Percentiles rank a stretch among this genome's conserved stretches.
Evolutionary conservation across 768 basidiomycete species (phyloP).

Genomic region (Lactarius psammicola): DNA sequence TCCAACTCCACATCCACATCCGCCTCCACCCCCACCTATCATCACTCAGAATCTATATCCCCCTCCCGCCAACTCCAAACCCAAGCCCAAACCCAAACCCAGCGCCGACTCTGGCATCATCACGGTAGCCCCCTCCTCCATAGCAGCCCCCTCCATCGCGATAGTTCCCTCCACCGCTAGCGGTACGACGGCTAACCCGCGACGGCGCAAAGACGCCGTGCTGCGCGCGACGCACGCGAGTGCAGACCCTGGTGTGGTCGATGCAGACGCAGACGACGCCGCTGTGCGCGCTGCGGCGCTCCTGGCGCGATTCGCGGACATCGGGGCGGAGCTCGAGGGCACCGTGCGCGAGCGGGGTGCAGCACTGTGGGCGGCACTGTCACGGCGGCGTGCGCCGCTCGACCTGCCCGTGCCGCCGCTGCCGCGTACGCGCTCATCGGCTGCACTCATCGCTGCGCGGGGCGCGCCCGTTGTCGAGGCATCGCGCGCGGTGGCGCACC

Average conservation of each 20-base stretch:
- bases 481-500: constrained; percentile 9
- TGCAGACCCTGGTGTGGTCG: neutral
- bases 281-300: constrained; percentile 15
- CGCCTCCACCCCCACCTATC: neutral
- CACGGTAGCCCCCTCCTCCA: neutral
- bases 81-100: neutral
- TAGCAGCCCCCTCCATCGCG: neutral
- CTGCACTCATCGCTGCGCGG: neutral
- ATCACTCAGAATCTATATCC: neutral
- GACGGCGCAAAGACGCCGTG: constrained; percentile 23
- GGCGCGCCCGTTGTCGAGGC: constrained; percentile 7
- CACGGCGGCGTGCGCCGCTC: constrained; percentile 1
- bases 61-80: neutral
- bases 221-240: neutral
- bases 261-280: constrained; percentile 14
- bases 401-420: constrained; percentile 9
- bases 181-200: neutral
- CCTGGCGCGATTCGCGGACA: constrained; percentile 12
- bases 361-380: constrained; percentile 13
- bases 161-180: neutral
- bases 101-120: neutral
- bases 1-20: neutral
- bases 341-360: constrained; percentile 23
- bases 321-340: constrained; percentile 17
- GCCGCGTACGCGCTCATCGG: neutral